phyloP scores from a whole-genome alignment of 805 yeast species.

The Lipomyces starkeyi region DNA sequence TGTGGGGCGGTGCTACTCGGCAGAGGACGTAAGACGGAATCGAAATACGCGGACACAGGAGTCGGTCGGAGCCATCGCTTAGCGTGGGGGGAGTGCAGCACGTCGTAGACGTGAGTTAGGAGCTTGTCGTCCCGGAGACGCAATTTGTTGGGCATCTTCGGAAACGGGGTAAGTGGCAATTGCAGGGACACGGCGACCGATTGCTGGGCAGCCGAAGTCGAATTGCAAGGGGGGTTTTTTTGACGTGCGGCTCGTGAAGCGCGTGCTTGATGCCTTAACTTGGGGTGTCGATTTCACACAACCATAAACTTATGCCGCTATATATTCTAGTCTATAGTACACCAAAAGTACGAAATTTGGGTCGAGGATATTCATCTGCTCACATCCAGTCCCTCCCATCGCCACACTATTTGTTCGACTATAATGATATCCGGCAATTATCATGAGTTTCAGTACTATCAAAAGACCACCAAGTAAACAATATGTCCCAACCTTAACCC shows the following conservation, averaged over 20 bases:
- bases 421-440: not conserved
- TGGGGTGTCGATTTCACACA: too few relatives aligned
- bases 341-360: too few relatives aligned
- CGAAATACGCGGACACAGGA: constrained; percentile 3
- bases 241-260: not conserved
- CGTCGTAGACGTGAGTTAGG: not conserved
- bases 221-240: not conserved
- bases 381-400: too few relatives aligned
- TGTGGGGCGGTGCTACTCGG: not conserved
- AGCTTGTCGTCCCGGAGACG: constrained; percentile 1
- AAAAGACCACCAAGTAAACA: not conserved
- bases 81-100: not conserved
- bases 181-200: not conserved
- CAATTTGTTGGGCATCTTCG: not conserved
- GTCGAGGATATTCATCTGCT: too few relatives aligned
- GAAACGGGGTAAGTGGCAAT: not conserved
- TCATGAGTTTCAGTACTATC: not conserved
- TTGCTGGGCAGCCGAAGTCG: not conserved
- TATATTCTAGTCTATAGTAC: too few relatives aligned
- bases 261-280: too few relatives aligned
- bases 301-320: too few relatives aligned
- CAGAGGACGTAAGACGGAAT: not conserved
- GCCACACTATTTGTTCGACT: too few relatives aligned
- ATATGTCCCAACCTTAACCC: not conserved
- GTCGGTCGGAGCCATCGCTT: not conserved